Evolutionary conservation across 1,284 basidiomycete genomes (phyloP).

Genomic region (Coniophora puteana): DNA sequence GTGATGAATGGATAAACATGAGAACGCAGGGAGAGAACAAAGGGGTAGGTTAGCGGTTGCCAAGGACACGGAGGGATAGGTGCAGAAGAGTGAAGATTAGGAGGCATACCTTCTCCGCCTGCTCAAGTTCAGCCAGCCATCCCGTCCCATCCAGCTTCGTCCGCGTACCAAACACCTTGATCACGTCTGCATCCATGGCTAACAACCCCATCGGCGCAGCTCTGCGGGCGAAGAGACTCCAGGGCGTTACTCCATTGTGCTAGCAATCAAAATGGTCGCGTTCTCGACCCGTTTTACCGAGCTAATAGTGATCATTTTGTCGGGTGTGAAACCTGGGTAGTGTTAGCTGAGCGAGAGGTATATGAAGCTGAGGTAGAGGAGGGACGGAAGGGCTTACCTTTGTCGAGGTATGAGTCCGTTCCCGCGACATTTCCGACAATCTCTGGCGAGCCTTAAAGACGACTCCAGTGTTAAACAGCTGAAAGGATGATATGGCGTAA

Average conservation of each 20-base stretch:
- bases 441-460: constrained; percentile 82
- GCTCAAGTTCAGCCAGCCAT: constrained; percentile 96
- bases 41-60: no score
- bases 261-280: constrained; percentile 95
- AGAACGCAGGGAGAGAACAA: background rate
- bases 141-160: constrained; percentile 95
- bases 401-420: constrained; percentile 97
- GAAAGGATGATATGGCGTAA: background rate
- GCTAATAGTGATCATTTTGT: constrained; percentile 95
- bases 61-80: background rate
- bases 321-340: constrained; percentile 86
- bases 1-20: no score
- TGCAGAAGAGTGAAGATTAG: no score
- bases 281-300: constrained; percentile 94
- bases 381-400: constrained; percentile 69
- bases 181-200: constrained; percentile 99
- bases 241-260: constrained; percentile 61
- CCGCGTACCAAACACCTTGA: constrained; percentile 97
- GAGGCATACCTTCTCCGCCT: constrained; percentile 85
- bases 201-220: constrained; percentile 3
- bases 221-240: background rate
- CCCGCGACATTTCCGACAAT: constrained; percentile 99
- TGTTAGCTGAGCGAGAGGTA: constrained; percentile 3
- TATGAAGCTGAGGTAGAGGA: background rate
- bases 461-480: constrained; percentile 7